Conservation (phyloP, 2,329 filamentous ascomycete genomes). For the Colletotrichum shisoi region DNA sequence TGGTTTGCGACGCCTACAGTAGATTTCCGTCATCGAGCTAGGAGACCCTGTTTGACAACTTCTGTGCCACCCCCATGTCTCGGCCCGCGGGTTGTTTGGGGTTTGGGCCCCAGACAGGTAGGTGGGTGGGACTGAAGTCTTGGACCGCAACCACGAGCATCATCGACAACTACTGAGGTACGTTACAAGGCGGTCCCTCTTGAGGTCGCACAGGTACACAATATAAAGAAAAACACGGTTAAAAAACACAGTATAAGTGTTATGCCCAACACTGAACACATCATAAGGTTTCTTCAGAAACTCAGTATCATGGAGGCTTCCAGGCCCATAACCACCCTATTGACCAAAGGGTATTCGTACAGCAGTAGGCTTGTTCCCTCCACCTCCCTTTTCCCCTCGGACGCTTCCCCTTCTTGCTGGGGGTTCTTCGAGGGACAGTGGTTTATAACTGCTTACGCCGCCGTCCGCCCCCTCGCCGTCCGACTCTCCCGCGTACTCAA, state of each 20-base stretch:
- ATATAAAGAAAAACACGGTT: no score
- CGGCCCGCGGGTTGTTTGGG: slow-evolving; percentile 24
- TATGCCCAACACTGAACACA: no score
- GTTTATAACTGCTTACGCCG: slow-evolving; percentile 23
- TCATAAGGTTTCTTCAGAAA: no score
- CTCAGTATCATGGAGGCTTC: no score
- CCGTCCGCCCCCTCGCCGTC: neutral
- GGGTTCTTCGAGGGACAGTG: neutral
- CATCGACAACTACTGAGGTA: neutral
- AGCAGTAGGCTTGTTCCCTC: no score
- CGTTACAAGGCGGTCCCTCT: no score
- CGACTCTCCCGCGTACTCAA: neutral
- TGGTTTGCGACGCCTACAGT: slow-evolving; percentile 5
- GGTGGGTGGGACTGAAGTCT: slow-evolving; percentile 23
- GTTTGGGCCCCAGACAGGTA: slow-evolving; percentile 5
- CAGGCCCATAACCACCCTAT: no score
- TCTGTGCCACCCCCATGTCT: slow-evolving; percentile 21
- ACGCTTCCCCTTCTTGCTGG: no score
- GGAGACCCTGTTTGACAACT: slow-evolving; percentile 27
- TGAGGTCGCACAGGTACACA: no score
- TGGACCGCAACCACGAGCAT: slow-evolving; percentile 1
- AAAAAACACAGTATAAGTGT: no score
- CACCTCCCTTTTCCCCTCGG: no score
- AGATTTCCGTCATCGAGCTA: slow-evolving; percentile 19
- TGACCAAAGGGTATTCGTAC: no score